Base-by-base conservation (phyloP, 352 stramenopile species). In the Aphanomyces invadans region DNA sequence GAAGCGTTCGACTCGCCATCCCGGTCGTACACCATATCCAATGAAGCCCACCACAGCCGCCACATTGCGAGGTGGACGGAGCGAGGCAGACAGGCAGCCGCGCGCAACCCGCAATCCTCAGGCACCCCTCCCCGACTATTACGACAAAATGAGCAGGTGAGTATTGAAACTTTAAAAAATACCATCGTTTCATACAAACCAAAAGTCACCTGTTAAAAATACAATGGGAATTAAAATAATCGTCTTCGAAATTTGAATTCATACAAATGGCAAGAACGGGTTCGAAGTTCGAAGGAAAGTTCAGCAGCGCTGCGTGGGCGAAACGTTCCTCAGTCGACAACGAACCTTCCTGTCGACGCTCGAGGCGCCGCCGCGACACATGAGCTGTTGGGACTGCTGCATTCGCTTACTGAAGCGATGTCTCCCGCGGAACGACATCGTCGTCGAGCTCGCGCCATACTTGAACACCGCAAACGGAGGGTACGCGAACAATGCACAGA, bases 381-480 rank as follows among this genome's bases (percentile, higher is more conserved):
- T 70, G 61, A 87, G 90, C 74, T 92, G 86, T 69, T 94, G 86
- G 86, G 90, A 85, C 83, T 94, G 86, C 71, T 94, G 86, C 64
- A 94, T 94, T 81, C 86, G 83, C 67, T 78, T 91, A 52, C 62
- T 94, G 68, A 85, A 94, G 68, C 89, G 89, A 63, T 92, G 83
- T 65, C 71, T 94, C 51, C 86, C 86, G 36, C 83, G 83, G 29
- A 94, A 94, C 68, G 86, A 94, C 69, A 94, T 94, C 36, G 86
- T 94, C 62, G 80, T 83, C 36, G 86, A 94, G 65, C 74, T 94
- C 44, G 83, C 83, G 68, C 86, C 86, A 28, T 94, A 94, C 64
- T 63, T 94, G 80, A 94, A 77, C 82, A 94, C 68, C 11, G 42
- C 57, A 11, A 65, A 65, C 45, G 57, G 57, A 2, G 33, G 36